phyloP scores from a whole-genome alignment of 768 basidiomycete genomes.

The Pleurotus djamor region DNA sequence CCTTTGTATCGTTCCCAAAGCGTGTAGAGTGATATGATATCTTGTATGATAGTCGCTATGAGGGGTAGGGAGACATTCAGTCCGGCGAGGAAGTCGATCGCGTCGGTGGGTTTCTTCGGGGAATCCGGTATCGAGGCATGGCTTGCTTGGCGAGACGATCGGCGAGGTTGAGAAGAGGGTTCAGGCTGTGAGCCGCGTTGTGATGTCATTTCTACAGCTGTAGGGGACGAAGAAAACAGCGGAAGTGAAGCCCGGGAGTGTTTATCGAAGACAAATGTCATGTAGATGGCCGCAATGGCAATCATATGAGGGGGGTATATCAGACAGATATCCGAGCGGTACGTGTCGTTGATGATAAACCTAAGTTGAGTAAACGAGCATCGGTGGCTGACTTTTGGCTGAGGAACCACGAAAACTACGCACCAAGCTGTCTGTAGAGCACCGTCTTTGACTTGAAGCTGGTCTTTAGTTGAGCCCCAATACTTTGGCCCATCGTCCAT shows the following conservation, averaged over 20 bases:
- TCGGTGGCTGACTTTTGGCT: too few species aligned
- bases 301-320: conserved; percentile 94
- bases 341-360: conserved; percentile 97
- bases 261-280: conserved; percentile 75
- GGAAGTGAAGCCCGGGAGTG: conserved; percentile 44
- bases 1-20: conserved; percentile 87
- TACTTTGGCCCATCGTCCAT: conserved; percentile 59
- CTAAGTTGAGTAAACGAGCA: conserved; percentile 31
- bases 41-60: conserved; percentile 83
- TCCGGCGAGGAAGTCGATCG: conserved; percentile 79
- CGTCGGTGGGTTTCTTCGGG: conserved; percentile 55
- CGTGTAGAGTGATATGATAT: conserved; percentile 87
- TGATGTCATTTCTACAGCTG: conserved; percentile 9
- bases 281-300: conserved; percentile 88
- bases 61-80: conserved; percentile 84
- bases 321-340: conserved; percentile 91
- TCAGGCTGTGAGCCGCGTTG: conserved; percentile 6
- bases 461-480: conserved; percentile 82
- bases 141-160: conserved; percentile 53
- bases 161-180: conserved; percentile 35
- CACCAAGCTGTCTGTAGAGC: conserved; percentile 93
- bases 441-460: conserved; percentile 69
- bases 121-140: conserved; percentile 20
- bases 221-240: conserved; percentile 31
- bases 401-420: conserved; percentile 15